Base-by-base conservation (phyloP, 2,329 filamentous ascomycete genomes). In the Teratosphaeria gauchensis region DNA sequence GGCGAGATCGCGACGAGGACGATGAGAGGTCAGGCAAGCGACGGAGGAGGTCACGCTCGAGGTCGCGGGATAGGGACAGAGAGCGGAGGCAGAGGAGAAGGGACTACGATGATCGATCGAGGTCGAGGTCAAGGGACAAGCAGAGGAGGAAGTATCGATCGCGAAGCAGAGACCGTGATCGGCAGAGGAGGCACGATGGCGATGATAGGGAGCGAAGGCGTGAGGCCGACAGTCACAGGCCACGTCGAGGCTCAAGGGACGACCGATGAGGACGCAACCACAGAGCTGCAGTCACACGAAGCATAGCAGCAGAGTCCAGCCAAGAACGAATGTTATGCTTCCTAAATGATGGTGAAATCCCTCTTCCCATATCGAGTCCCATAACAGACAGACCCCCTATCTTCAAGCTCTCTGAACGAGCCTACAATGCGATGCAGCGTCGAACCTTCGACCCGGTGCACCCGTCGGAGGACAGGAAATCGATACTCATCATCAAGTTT, bases 11-110 rank as follows among this genome's bases (percentile, higher is more conserved):
- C 8, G 61, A 66, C 24, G 65, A 58, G 12, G 58, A 53, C 12
- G 55, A 66, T 9, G 59, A 66, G 21, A 57, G 65, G 48, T 28
- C 57, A 4, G 61, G 63, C 16, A 66, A 61, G 59, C 62, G 61
- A 55, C 60, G 65, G 24, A 61, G 63, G 42, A 61, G 66, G 35
- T 72, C 69, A 51, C 59, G 68, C 21, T 71, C 69, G 8, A 58
- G 64, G 56, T 65, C 64, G 52, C 55, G 59, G 12, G 65, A 64
- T 58, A 51, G 61, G 53, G 66, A 69, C 31, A 57, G 60, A 32
- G 61, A 62, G 51, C 63, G 65, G 28, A 66, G 63, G 21, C 65
- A 68, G 42, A 59, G 64, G n/a, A 30, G 33, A 21, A 64, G 64
- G 53, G 54, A 58, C 53, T 53, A 61, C 35, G 55, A 56, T 5